phyloP scores from a whole-genome alignment of 192 early-diverging fungal genomes.

The Umbelopsis sp. region DNA sequence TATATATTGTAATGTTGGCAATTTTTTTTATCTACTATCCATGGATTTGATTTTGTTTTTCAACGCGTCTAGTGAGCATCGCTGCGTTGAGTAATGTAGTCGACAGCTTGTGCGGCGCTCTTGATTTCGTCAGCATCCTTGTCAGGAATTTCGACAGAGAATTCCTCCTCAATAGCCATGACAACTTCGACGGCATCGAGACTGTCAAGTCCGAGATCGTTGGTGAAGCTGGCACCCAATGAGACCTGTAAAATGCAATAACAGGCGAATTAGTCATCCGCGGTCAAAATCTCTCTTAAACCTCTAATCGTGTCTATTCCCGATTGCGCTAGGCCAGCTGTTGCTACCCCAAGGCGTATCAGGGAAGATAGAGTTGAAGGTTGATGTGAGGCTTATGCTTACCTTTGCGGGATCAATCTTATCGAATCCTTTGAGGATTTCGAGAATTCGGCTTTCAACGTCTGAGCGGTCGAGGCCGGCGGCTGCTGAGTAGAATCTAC shows the following conservation, averaged over 20 bases:
- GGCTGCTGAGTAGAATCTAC: conserved; percentile 77
- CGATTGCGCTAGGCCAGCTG: too few species aligned
- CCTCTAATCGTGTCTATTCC: neutral
- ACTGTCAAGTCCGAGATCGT: conserved; percentile 94
- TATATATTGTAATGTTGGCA: conserved; percentile 16
- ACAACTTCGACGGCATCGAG: conserved; percentile 98
- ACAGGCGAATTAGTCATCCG: neutral
- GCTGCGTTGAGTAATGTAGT: conserved; percentile 72
- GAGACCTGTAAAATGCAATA: conserved; percentile 62
- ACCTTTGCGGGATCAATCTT: conserved; percentile 95
- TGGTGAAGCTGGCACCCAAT: conserved; percentile 83
- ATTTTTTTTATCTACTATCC: conserved; percentile 33
- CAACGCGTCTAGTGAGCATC: conserved; percentile 69
- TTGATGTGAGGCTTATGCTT: conserved; percentile 24
- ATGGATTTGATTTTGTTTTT: conserved; percentile 9
- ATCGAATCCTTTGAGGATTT: conserved; percentile 92
- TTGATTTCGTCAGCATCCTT: conserved; percentile 96
- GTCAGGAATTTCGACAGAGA: conserved; percentile 97
- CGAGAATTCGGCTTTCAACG: conserved; percentile 87
- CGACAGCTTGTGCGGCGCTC: conserved; percentile 85
- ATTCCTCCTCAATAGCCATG: conserved; percentile 99
- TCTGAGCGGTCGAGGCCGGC: conserved; percentile 66
- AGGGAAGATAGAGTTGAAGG: too few species aligned
- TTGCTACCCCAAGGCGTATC: too few species aligned
- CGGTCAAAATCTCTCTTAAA: neutral